These are phyloP conservation scores for Stagonosporopsis vannaccii DNA, from an alignment of 2,329 filamentous ascomycete genomes.

Conservation along the genomic window DNA sequence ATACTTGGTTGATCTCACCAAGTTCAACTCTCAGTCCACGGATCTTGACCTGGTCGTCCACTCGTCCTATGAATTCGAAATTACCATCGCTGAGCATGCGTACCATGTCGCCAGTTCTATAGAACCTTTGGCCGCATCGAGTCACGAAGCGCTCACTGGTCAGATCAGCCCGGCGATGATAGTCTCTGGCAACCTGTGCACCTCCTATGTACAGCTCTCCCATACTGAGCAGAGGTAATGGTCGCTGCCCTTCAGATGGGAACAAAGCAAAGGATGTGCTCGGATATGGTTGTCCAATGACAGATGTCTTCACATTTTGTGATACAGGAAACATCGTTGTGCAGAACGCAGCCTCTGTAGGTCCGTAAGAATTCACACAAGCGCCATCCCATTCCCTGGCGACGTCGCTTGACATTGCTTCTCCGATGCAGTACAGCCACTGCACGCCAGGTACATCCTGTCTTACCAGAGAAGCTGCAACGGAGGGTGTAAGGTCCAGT, in stretches of 20 bases:
- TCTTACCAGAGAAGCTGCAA: slow-evolving; percentile 47
- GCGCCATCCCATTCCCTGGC: slow-evolving; percentile 48
- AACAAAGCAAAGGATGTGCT: slow-evolving; percentile 52
- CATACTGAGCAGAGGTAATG: slow-evolving; percentile 49
- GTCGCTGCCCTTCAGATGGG: slow-evolving; percentile 34
- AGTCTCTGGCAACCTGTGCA: slow-evolving; percentile 55
- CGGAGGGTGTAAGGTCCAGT: slow-evolving; percentile 54
- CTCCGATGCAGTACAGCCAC: slow-evolving; percentile 56
- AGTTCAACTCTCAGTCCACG: slow-evolving; percentile 49
- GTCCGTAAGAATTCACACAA: slow-evolving; percentile 56
- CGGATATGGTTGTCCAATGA: slow-evolving; percentile 53
- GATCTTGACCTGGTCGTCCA: slow-evolving; percentile 52
- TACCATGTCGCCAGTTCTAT: slow-evolving; percentile 50
- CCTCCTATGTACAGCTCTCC: slow-evolving; percentile 58
- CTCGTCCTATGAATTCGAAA: slow-evolving; percentile 51
- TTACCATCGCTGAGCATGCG: slow-evolving; percentile 48
- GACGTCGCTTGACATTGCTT: slow-evolving; percentile 52
- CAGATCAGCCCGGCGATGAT: slow-evolving; percentile 48
- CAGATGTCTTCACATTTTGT: slow-evolving; percentile 41
- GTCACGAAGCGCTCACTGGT: slow-evolving; percentile 43
- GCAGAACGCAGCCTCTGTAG: slow-evolving; percentile 55
- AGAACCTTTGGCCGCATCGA: slow-evolving; percentile 43
- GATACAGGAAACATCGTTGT: slow-evolving; percentile 51
- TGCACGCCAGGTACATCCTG: slow-evolving; percentile 47
- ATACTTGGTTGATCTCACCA: slow-evolving; percentile 47